phyloP scores from a whole-genome alignment of 345 rosid genomes.

The Melastoma malabathricum region DNA sequence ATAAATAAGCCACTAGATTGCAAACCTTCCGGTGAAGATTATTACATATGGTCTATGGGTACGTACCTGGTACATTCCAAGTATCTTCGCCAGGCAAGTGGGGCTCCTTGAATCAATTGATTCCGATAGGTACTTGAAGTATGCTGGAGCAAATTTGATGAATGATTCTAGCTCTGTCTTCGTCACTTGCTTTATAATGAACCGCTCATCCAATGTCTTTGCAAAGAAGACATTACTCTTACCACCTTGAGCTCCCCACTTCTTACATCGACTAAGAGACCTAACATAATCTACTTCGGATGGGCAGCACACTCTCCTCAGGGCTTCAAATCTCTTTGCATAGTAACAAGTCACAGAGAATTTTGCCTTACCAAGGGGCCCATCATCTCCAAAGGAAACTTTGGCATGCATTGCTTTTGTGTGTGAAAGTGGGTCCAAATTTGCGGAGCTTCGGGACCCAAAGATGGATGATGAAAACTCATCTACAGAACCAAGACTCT shows the following conservation, averaged over 20 bases:
- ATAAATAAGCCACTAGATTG: too few relatives aligned
- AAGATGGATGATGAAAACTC: slow-evolving; percentile 42
- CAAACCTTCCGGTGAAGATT: too few relatives aligned
- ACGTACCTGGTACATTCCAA: slow-evolving; percentile 92
- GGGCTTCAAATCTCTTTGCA: slow-evolving; percentile 72
- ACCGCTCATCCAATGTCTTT: slow-evolving; percentile 89
- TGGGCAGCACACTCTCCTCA: slow-evolving; percentile 73
- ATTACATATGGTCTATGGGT: not conserved
- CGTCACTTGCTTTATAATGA: slow-evolving; percentile 90
- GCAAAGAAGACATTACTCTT: slow-evolving; percentile 99
- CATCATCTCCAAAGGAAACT: slow-evolving; percentile 60
- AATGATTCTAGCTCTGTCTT: slow-evolving; percentile 96
- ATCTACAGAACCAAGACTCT: slow-evolving; percentile 48
- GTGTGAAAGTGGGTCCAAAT: slow-evolving; percentile 50
- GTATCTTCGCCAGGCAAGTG: slow-evolving; percentile 90
- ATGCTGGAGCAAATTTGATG: slow-evolving; percentile 73
- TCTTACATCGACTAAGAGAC: slow-evolving; percentile 95
- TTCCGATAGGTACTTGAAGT: slow-evolving; percentile 67
- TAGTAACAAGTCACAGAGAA: slow-evolving; percentile 76
- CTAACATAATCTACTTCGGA: slow-evolving; percentile 76
- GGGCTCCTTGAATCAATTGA: slow-evolving; percentile 77
- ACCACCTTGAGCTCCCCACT: slow-evolving; percentile 99
- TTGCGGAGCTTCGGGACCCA: slow-evolving; percentile 46
- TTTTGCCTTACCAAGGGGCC: slow-evolving; percentile 55
- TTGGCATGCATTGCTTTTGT: slow-evolving; percentile 61